Base-by-base conservation (phyloP, 495 filamentous ascomycete species). In the Daldinia concentrica region DNA sequence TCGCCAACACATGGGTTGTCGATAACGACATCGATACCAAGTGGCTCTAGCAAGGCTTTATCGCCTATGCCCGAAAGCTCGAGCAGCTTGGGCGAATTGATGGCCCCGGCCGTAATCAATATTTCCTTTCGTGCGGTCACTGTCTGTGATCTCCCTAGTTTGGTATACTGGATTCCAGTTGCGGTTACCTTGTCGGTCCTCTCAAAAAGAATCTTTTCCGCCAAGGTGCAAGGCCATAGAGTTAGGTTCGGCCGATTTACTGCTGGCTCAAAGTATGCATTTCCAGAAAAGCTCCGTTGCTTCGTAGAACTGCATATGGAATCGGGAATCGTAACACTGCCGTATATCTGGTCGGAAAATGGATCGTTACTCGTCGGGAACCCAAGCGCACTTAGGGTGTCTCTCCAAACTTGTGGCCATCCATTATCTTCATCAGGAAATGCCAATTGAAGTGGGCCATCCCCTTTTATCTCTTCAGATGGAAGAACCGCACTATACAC, bases 51-150 rank as follows among this genome's bases (percentile, higher is more conserved):
- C 6, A 86, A 76, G 0, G 73, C 54, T 3, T 75, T 68, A 5
- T 85, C 82, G 0, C 86, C 86, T 45, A 89, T 82, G 6, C 87
- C 87, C 0, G 85, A 88, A n/a, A 86, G 81, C 80, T 87, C 84
- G 1, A 88, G 80, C 30, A 89, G 77, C 36, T 85, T 82, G 2
- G 87, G 87, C 0, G 80, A 79, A 64, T 88, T 81, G 34, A 87
- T 70, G 0, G 86, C 78, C 1, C 87, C 87, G n/a, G 79, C 79
- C 7, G 78, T 81, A 8, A 89, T 54, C 15, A 89, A 81, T 14
- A 88, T 78, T 34, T 89, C 87, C 48, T 84, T 81, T 1, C 68
- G 73, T 5, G 85, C 84, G 3, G 76, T 74, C 6, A 93, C 75
- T 5, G 71, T 52, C 41, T 79, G 73, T 74, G 62, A 19, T 71